Base-by-base conservation (phyloP, 805 yeast species). In the Kodamaea jinghongensis region DNA sequence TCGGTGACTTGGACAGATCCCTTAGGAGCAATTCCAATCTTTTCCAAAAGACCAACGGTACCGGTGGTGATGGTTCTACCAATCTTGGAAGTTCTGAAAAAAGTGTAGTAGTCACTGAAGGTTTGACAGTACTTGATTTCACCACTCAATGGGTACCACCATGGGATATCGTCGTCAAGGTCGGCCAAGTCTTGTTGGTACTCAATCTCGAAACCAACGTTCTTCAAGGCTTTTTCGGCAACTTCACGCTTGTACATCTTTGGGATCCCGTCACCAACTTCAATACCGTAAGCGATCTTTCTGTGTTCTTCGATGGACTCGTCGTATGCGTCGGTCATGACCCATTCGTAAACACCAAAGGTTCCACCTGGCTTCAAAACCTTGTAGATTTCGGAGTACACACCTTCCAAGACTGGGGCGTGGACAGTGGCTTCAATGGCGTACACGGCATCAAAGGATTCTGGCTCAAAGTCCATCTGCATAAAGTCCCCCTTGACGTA, bases 271-370 rank as follows among this genome's bases (percentile, higher is more conserved):
- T 93, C 97, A 60, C 99, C 99, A 47, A 91, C 78, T 73, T 93
- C 99, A 52, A 93, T 93, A 63, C 96, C 98, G 67, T 91, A 91
- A 23, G 96, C 93, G 49, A 93, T 86, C 61, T 83, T 84, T 68
- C 96, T 86, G 71, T 93, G 99, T 65, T 81, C 90, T 53, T 80
- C 78, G 66, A 87, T 88, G 43, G 66, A 67, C 68, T 86, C 95
- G 61, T 93, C 98, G 63, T 88, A 93, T 36, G 70, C 75, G 56
- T 89, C 96, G 46, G 98, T 93, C 96, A 93, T 86, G 49, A 93
- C 98, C 99, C 99, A 93, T 70, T 93, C 99, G 71, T 93, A 93
- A 38, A 93, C 98, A 62, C 97, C 99, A 51, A 93, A 93, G 35
- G 75, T 79, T 65, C 99, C 99, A 60, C 98, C 98, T 54, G 99